A percentile compares a stretch with the other conserved stretches of the same genome.
These are phyloP conservation scores for Reticulascus tulasneorum DNA, from an alignment of 2,329 filamentous ascomycete species.

Conservation along the genomic window DNA sequence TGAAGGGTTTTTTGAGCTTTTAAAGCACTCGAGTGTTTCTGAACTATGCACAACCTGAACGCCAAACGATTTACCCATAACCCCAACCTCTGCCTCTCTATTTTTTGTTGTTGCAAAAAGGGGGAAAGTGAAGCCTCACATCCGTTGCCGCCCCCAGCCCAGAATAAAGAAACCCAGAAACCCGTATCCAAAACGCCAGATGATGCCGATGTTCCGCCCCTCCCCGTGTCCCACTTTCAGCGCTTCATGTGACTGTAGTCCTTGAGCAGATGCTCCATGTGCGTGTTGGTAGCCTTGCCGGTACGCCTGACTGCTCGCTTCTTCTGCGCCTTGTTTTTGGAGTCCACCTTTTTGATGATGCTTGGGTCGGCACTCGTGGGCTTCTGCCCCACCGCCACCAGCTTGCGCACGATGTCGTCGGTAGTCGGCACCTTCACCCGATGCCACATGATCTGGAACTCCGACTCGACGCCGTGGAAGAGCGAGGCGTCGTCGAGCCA, in stretches of 20 bases:
- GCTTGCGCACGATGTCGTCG: slow-evolving; percentile 72
- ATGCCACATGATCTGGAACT: slow-evolving; percentile 82
- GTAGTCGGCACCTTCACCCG: slow-evolving; percentile 71
- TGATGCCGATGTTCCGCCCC: too few relatives aligned
- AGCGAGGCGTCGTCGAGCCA: slow-evolving; percentile 85
- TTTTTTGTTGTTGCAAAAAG: too few relatives aligned
- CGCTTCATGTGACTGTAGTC: slow-evolving; percentile 56
- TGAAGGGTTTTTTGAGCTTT: too few relatives aligned
- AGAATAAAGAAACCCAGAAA: too few relatives aligned
- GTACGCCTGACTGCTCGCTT: slow-evolving; percentile 62
- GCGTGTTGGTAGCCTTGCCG: slow-evolving; percentile 81
- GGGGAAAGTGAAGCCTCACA: too few relatives aligned
- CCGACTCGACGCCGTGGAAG: slow-evolving; percentile 69
- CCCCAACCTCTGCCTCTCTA: too few relatives aligned
- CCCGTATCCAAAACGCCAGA: too few relatives aligned
- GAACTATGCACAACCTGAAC: too few relatives aligned
- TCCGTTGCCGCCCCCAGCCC: too few relatives aligned
- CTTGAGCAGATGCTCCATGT: slow-evolving; percentile 79
- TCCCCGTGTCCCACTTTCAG: too few relatives aligned
- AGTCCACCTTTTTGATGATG: slow-evolving; percentile 47
- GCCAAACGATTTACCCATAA: too few relatives aligned
- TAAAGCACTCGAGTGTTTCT: too few relatives aligned
- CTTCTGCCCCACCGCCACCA: slow-evolving; percentile 74
- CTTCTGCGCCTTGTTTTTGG: slow-evolving; percentile 68
- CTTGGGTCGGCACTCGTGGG: slow-evolving; percentile 77